Evolutionary conservation across 106 monocot species (phyloP).

Genomic region (Amphibolis antarctica): DNA sequence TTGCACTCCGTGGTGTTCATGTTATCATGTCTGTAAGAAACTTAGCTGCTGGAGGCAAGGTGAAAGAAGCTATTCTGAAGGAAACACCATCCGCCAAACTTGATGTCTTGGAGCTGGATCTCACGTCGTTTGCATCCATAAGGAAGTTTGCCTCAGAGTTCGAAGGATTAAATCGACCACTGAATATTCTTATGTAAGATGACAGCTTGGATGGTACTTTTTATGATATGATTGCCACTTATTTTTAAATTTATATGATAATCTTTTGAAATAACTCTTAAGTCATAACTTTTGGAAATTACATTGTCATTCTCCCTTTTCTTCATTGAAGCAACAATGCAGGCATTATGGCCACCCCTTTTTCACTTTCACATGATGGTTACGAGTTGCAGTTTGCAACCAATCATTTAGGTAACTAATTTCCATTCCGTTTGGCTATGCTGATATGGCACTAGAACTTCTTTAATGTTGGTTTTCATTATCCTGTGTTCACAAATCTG

Average conservation of each 20-base stretch:
- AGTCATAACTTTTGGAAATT: too few species aligned
- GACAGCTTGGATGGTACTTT: not conserved
- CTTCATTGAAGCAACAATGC: conserved; percentile 23
- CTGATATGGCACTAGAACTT: too few species aligned
- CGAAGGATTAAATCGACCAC: conserved; percentile 6
- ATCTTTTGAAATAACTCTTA: too few species aligned
- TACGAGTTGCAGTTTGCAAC: conserved; percentile 21
- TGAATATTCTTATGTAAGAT: conserved; percentile 22
- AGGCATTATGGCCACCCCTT: conserved; percentile 19
- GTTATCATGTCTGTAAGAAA: conserved; percentile 15
- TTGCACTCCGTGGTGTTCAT: conserved; percentile 20
- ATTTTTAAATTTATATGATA: too few species aligned
- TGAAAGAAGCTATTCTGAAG: conserved; percentile 16
- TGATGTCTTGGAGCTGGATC: conserved; percentile 19
- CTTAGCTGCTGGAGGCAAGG: conserved; percentile 14
- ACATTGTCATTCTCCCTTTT: not conserved
- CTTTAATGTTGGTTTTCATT: too few species aligned
- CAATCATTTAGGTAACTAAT: conserved; percentile 14
- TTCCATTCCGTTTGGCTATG: not conserved
- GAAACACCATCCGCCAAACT: conserved; percentile 15
- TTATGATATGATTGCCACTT: not conserved
- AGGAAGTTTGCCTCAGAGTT: conserved; percentile 22
- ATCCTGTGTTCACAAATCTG: too few species aligned
- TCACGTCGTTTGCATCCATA: conserved; percentile 13
- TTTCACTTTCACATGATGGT: conserved; percentile 12